Base-by-base conservation (phyloP, 2,329 filamentous ascomycete species). In the Fusarium phyllophilum region DNA sequence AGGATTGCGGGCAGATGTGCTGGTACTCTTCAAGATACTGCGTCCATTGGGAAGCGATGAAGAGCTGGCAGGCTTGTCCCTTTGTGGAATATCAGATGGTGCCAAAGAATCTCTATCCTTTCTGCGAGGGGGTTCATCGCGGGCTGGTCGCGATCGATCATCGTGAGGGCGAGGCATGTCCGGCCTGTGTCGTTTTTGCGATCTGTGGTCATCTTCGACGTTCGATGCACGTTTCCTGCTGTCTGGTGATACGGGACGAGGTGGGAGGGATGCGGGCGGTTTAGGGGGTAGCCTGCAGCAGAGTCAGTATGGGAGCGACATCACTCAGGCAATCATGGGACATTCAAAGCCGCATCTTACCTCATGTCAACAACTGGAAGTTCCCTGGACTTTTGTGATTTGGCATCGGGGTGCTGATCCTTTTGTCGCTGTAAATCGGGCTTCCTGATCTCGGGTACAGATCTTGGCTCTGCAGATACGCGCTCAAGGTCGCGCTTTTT, bases 201-300 rank as follows among this genome's bases (percentile, higher is more conserved):
- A 82, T 61, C 86, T 84, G 31, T 76, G 66, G 38, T 83, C 82
- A 33, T 86, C 86, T 26, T 88, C 85, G 12, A 71, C 56, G 22
- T 89, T 87, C 20, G 82, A 79, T 17, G 77, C 69, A 45, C 87
- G 86, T 79, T 88, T 89, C 74, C 84, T 86, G 69, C 78, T 84
- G 56, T 86, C 84, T 13, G 83, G 85, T 44, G 83, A 86, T n/a
- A 79, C 72, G 74, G 83, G 78, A 76, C 83, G 68, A 58, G 83
- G 75, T 51, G 83, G 81, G 46, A 82, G 68, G 36, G 78, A 78
- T 51, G 71, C 79, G 62, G 82, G 79, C 18, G 83, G 82, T 73
- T 83, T 85, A 22, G 81, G 81, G 26, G 81, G 81, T 8, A 83
- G 73, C 67, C 82, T 83, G 59, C 38, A 44, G 56, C 33, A 57